A percentile compares a stretch with the other conserved stretches of the same genome.
Evolutionary conservation across 1,284 basidiomycete genomes (phyloP).

Genomic region (Tylopilus orsonianus): DNA sequence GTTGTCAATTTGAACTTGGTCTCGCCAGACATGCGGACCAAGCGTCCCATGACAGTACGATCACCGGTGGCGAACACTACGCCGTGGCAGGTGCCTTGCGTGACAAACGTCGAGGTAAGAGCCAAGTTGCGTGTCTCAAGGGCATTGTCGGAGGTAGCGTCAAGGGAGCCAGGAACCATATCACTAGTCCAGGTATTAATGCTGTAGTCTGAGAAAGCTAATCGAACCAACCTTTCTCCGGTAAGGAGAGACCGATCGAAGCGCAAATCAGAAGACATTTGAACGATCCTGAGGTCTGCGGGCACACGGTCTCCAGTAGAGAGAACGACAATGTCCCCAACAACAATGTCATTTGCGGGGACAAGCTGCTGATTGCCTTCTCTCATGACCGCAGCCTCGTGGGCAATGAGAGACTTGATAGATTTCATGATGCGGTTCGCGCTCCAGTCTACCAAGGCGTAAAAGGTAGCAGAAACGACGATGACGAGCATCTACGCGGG

Average conservation of each 20-base stretch:
- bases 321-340: conserved; percentile 80
- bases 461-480: conserved; percentile 56
- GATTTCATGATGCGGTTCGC: conserved; percentile 39
- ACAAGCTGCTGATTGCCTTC: conserved; percentile 63
- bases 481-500: conserved; percentile 48
- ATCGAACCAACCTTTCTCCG: conserved; percentile 43
- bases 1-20: conserved; percentile 50
- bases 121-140: conserved; percentile 67
- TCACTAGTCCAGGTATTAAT: conserved; percentile 32
- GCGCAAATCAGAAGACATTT: conserved; percentile 50
- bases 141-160: conserved; percentile 53
- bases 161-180: conserved; percentile 50
- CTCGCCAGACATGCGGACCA: conserved; percentile 53
- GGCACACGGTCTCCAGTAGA: conserved; percentile 78
- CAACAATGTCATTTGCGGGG: conserved; percentile 77
- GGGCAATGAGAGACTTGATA: conserved; percentile 40
- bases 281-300: conserved; percentile 75
- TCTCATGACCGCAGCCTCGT: conserved; percentile 44
- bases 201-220: not conserved
- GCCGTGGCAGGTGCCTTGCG: conserved; percentile 57
- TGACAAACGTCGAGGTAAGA: conserved; percentile 51
- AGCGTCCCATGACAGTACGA: conserved; percentile 60
- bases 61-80: conserved; percentile 61
- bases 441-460: conserved; percentile 43
- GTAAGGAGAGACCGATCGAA: conserved; percentile 68